phyloP scores from a whole-genome alignment of 2,329 filamentous ascomycete genomes.

The Septoria petroselini region DNA sequence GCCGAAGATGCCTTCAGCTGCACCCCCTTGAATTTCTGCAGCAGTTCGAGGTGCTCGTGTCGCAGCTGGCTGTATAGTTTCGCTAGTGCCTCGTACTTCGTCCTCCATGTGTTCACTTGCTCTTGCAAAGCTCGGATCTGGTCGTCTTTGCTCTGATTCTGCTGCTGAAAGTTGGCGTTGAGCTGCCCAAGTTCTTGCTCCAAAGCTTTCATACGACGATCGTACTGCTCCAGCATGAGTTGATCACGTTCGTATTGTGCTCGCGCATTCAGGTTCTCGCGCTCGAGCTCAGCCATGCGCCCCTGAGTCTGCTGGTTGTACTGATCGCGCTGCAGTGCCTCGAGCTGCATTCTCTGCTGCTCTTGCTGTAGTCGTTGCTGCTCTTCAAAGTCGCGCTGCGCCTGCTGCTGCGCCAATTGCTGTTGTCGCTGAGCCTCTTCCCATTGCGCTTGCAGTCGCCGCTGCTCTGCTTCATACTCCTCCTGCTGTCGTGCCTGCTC shows the following conservation, averaged over 20 bases:
- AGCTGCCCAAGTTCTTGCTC: constrained; percentile 83
- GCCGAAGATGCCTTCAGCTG: constrained; percentile 96
- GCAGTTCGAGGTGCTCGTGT: constrained; percentile 87
- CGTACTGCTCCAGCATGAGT: constrained; percentile 94
- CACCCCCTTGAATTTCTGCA: constrained; percentile 94
- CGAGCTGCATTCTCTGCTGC: constrained; percentile 85
- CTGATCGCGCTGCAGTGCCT: constrained; percentile 83
- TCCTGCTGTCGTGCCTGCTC: constrained; percentile 88
- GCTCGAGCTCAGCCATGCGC: constrained; percentile 89
- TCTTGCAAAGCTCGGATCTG: constrained; percentile 90
- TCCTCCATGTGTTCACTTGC: constrained; percentile 95
- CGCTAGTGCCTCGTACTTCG: constrained; percentile 93
- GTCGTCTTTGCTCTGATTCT: constrained; percentile 85
- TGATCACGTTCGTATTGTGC: constrained; percentile 97
- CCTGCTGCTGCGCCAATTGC: constrained; percentile 76
- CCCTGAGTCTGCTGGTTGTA: constrained; percentile 92
- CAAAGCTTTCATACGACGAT: constrained; percentile 84
- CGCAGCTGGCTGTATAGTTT: constrained; percentile 96
- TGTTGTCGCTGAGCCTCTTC: constrained; percentile 77
- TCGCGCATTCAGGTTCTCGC: constrained; percentile 88
- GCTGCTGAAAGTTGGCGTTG: constrained; percentile 77
- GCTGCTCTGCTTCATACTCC: constrained; percentile 92
- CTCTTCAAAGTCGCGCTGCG: constrained; percentile 93
- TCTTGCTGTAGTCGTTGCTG: constrained; percentile 84
- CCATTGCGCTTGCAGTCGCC: constrained; percentile 81